Evolutionary conservation across 2,329 filamentous ascomycete species (phyloP).

Genomic region (Arthrobotrys megalospora): DNA sequence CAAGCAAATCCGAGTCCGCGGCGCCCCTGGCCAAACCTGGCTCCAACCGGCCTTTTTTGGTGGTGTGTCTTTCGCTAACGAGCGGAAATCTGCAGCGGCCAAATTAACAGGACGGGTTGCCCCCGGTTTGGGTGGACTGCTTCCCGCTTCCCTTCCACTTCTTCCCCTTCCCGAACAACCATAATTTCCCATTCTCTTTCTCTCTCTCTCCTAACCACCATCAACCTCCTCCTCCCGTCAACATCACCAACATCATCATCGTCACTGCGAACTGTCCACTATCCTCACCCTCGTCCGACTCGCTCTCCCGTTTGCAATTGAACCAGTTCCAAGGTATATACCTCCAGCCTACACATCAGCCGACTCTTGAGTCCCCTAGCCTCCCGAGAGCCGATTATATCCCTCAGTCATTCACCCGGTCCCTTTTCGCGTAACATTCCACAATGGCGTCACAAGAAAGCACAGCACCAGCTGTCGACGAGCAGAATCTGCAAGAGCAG

Average conservation of each 20-base stretch:
- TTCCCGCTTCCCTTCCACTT: conserved; percentile 12
- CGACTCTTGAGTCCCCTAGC: conserved; percentile 18
- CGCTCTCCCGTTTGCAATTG: conserved; percentile 14
- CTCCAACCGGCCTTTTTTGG: conserved; percentile 4
- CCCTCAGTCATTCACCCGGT: conserved; percentile 34
- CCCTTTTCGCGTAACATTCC: conserved; percentile 54
- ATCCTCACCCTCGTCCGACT: conserved; percentile 19
- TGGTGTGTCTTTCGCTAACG: conserved; percentile 29
- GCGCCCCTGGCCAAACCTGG: conserved; percentile 4
- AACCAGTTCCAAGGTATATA: not conserved
- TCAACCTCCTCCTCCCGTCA: conserved; percentile 22
- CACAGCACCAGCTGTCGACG: conserved; percentile 34
- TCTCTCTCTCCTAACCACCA: not conserved
- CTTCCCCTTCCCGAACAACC: not conserved
- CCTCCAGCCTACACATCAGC: conserved; percentile 5
- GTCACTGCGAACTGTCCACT: not conserved
- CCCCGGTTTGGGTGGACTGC: conserved; percentile 25
- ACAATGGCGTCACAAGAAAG: conserved; percentile 58
- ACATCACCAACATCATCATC: conserved; percentile 6
- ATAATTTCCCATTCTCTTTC: conserved; percentile 5
- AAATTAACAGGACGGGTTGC: conserved; percentile 35
- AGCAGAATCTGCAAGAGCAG: conserved; percentile 28
- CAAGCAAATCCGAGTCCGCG: conserved; percentile 5
- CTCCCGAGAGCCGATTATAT: conserved; percentile 35
- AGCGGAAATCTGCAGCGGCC: conserved; percentile 29